A percentile compares a stretch with the other conserved stretches of the same genome.
Evolutionary conservation across 2,329 filamentous ascomycete species (phyloP).

Genomic region (Hymenoscyphus fructigenus): DNA sequence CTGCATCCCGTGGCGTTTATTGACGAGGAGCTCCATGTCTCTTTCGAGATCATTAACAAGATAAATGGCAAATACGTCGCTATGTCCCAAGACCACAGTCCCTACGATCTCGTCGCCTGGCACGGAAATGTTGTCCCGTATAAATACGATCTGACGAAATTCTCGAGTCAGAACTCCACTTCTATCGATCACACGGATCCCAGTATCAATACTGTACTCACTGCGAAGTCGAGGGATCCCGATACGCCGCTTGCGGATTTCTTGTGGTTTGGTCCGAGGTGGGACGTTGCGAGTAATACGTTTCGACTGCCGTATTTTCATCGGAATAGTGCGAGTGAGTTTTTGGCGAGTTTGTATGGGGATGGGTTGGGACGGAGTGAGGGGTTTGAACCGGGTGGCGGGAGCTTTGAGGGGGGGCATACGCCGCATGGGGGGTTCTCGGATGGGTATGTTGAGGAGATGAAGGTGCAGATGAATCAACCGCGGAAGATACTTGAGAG

Average conservation of each 20-base stretch:
- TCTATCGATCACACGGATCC: slow-evolving; percentile 66
- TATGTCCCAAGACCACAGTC: slow-evolving; percentile 65
- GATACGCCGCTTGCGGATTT: slow-evolving; percentile 63
- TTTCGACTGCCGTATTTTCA: slow-evolving; percentile 60
- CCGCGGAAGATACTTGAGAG: slow-evolving; percentile 44
- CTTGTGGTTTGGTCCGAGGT: slow-evolving; percentile 65
- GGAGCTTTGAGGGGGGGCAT: slow-evolving; percentile 41
- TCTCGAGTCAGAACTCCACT: slow-evolving; percentile 58
- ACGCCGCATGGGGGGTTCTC: slow-evolving; percentile 46
- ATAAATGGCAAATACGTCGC: slow-evolving; percentile 64
- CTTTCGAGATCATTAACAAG: slow-evolving; percentile 58
- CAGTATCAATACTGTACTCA: slow-evolving; percentile 64
- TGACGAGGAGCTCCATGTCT: slow-evolving; percentile 50
- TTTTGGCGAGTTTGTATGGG: slow-evolving; percentile 44
- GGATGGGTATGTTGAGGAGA: slow-evolving; percentile 46
- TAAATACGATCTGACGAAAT: slow-evolving; percentile 51
- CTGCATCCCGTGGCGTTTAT: slow-evolving; percentile 56
- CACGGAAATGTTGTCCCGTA: slow-evolving; percentile 70
- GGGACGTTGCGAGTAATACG: slow-evolving; percentile 60
- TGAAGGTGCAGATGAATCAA: slow-evolving; percentile 42
- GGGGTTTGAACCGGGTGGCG: slow-evolving; percentile 49
- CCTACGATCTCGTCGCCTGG: slow-evolving; percentile 77
- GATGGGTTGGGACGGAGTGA: slow-evolving; percentile 44
- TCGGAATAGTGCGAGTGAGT: slow-evolving; percentile 50
- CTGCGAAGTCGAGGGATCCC: slow-evolving; percentile 48